Percentiles rank a stretch among this genome's conserved stretches.
These are phyloP conservation scores for Podila minutissima DNA, from an alignment of 192 early-diverging fungal genomes.

Conservation along the genomic window DNA sequence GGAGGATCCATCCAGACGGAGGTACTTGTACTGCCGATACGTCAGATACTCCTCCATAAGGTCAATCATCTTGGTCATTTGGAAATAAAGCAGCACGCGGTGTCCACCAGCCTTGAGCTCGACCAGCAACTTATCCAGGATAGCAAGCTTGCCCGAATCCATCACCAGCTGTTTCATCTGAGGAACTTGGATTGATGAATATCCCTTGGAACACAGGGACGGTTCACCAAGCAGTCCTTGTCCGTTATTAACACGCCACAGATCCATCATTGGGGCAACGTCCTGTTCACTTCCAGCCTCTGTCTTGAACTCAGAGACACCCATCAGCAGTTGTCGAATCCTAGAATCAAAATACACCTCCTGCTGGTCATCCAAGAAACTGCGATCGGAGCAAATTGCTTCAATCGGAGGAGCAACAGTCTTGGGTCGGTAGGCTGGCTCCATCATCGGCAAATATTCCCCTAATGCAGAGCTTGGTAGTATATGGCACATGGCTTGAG, in stretches of 20 bases:
- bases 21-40: slow-evolving; percentile 87
- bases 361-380: slow-evolving; percentile 64
- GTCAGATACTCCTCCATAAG: slow-evolving; percentile 89
- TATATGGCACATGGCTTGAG: slow-evolving; percentile 18
- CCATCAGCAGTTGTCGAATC: slow-evolving; percentile 51
- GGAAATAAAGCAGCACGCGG: slow-evolving; percentile 86
- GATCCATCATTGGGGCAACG: slow-evolving; percentile 32
- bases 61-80: slow-evolving; percentile 92
- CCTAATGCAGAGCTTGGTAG: slow-evolving; percentile 34
- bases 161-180: slow-evolving; percentile 78
- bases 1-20: slow-evolving; percentile 89
- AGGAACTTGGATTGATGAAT: slow-evolving; percentile 45
- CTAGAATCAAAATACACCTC: slow-evolving; percentile 55
- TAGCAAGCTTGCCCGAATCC: slow-evolving; percentile 83
- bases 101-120: slow-evolving; percentile 82
- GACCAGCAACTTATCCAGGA: slow-evolving; percentile 74
- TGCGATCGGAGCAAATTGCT: slow-evolving; percentile 70
- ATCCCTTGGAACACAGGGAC: slow-evolving; percentile 34
- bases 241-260: slow-evolving; percentile 37
- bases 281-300: slow-evolving; percentile 11
- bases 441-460: slow-evolving; percentile 41
- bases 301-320: slow-evolving; percentile 43
- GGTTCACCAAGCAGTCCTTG: slow-evolving; percentile 57
- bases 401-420: slow-evolving; percentile 72
- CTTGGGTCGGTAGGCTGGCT: slow-evolving; percentile 60